Conservation (phyloP, 2,329 filamentous ascomycete genomes). For the Fusarium sp. region DNA sequence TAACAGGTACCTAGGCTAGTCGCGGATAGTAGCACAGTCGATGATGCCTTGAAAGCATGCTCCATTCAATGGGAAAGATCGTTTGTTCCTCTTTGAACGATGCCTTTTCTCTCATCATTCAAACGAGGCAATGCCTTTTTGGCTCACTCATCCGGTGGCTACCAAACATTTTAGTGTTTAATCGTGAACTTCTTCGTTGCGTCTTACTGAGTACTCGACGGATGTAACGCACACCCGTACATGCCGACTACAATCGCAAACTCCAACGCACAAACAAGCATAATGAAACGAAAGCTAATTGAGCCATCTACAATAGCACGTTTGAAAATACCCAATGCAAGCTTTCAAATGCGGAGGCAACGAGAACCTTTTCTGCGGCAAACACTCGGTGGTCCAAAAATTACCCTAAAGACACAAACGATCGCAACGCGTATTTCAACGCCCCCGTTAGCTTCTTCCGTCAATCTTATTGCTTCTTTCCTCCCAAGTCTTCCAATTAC, state of each 20-base stretch:
- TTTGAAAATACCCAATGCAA: neutral
- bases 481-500: too few relatives aligned
- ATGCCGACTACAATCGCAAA: neutral
- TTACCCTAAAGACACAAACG: neutral
- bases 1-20: neutral
- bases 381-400: neutral
- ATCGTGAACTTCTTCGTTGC: neutral
- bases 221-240: too few relatives aligned
- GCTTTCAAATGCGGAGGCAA: neutral
- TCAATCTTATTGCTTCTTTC: neutral
- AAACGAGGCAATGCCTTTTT: neutral
- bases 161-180: fast-evolving
- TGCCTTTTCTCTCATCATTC: fast-evolving
- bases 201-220: neutral
- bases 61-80: neutral
- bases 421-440: neutral
- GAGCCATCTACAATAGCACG: fast-evolving
- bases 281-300: neutral
- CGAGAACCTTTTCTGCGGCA: neutral
- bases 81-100: too few relatives aligned
- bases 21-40: neutral
- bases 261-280: neutral
- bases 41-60: neutral
- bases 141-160: too few relatives aligned
- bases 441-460: too few relatives aligned